These are phyloP conservation scores for Xylaria sp. DNA, from an alignment of 2,329 filamentous ascomycete genomes.

Conservation along the genomic window DNA sequence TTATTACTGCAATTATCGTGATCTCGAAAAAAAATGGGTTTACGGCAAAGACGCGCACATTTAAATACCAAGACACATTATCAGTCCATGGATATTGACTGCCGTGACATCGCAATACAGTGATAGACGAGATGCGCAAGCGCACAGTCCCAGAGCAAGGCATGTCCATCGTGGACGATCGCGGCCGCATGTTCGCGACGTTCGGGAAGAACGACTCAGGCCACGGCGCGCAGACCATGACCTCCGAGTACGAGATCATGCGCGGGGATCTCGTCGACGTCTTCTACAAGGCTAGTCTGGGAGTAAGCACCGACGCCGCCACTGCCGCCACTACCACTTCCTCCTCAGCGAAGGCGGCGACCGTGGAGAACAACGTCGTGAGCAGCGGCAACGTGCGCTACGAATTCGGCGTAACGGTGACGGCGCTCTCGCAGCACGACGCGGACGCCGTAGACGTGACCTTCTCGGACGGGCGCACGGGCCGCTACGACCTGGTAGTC, in stretches of 20 bases:
- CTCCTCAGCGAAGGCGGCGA: conserved; percentile 44
- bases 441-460: conserved; percentile 49
- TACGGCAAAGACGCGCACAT: neutral
- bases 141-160: conserved; percentile 61
- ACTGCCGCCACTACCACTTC: too few relatives aligned
- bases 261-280: conserved; percentile 65
- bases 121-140: conserved; percentile 52
- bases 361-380: conserved; percentile 38
- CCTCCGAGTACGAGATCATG: conserved; percentile 70
- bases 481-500: conserved; percentile 63
- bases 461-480: conserved; percentile 58
- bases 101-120: neutral
- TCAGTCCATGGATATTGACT: neutral
- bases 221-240: conserved; percentile 58
- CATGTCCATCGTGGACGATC: conserved; percentile 57
- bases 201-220: conserved; percentile 56
- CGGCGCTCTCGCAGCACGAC: conserved; percentile 46
- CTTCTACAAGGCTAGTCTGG: conserved; percentile 55
- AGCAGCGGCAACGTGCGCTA: conserved; percentile 48
- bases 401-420: conserved; percentile 49
- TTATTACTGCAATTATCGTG: neutral
- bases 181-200: conserved; percentile 53
- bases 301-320: neutral
- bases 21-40: neutral
- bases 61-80: neutral